A percentile compares a stretch with the other conserved stretches of the same genome.
These are phyloP conservation scores for Erigeron philadelphicus DNA, from an alignment of 140 eudicot species.

Conservation along the genomic window DNA sequence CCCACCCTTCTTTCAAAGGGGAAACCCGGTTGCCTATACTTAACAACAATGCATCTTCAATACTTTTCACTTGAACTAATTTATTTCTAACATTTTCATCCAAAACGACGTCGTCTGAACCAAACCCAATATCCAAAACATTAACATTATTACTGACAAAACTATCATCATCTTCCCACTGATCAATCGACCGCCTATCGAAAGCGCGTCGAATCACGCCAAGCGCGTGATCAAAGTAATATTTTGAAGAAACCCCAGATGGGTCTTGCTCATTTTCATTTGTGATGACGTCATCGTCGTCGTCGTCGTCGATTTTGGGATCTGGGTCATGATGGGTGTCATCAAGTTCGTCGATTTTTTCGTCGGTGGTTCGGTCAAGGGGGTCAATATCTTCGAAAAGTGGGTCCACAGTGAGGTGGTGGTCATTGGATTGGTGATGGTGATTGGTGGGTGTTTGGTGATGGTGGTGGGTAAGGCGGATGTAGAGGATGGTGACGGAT, in stretches of 20 bases:
- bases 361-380: constrained; percentile 29
- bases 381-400: constrained; percentile 40
- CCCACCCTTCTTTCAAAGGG: constrained; percentile 84
- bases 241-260: constrained; percentile 47
- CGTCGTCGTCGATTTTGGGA: constrained; percentile 25
- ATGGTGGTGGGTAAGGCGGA: constrained; percentile 46
- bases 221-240: constrained; percentile 58
- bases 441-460: not conserved
- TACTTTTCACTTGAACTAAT: constrained; percentile 39
- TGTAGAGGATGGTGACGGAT: constrained; percentile 69
- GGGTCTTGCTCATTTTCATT: constrained; percentile 34
- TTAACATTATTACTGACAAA: constrained; percentile 35
- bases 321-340: constrained; percentile 37
- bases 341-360: constrained; percentile 63
- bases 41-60: constrained; percentile 80
- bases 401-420: constrained; percentile 30
- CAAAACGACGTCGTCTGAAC: constrained; percentile 75
- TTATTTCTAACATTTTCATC: constrained; percentile 68
- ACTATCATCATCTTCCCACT: constrained; percentile 68
- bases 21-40: constrained; percentile 55
- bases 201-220: constrained; percentile 63
- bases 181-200: constrained; percentile 63
- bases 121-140: constrained; percentile 41
- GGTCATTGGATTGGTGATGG: constrained; percentile 1
- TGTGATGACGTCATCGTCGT: not conserved